Conservation (phyloP, 768 basidiomycete genomes). For the Hysterangium stoloniferum region DNA sequence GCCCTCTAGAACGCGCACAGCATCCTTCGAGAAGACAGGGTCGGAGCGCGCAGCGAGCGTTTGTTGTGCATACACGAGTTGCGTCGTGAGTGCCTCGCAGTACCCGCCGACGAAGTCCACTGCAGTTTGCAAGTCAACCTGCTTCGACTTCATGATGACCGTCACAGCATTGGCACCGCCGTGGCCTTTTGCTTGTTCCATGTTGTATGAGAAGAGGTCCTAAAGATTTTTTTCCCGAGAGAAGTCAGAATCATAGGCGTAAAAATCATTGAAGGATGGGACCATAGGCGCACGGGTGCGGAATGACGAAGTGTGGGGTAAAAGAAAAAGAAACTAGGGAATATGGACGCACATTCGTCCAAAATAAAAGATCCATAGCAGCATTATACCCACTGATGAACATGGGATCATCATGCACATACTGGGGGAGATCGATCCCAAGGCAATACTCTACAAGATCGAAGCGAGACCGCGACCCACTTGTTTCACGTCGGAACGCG, state of each 20-base stretch:
- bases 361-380: constrained; percentile 59
- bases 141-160: constrained; percentile 21
- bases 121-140: constrained; percentile 20
- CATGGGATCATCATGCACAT: constrained; percentile 46
- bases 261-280: too few relatives aligned
- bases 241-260: too few relatives aligned
- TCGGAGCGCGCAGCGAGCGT: neutral
- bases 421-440: constrained; percentile 55
- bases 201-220: constrained; percentile 28
- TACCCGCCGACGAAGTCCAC: constrained; percentile 16
- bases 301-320: too few relatives aligned
- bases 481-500: constrained; percentile 57
- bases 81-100: neutral
- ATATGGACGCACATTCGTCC: constrained; percentile 58
- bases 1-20: neutral
- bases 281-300: too few relatives aligned
- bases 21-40: neutral
- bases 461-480: constrained; percentile 58
- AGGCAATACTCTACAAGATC: constrained; percentile 54
- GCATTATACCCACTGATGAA: constrained; percentile 50
- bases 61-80: neutral
- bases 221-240: too few relatives aligned
- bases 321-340: too few relatives aligned
- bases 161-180: constrained; percentile 22
- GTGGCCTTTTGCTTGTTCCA: constrained; percentile 24